Base-by-base conservation (phyloP, 2,329 filamentous ascomycete species). In the Mycosphaerelloides madeirae region DNA sequence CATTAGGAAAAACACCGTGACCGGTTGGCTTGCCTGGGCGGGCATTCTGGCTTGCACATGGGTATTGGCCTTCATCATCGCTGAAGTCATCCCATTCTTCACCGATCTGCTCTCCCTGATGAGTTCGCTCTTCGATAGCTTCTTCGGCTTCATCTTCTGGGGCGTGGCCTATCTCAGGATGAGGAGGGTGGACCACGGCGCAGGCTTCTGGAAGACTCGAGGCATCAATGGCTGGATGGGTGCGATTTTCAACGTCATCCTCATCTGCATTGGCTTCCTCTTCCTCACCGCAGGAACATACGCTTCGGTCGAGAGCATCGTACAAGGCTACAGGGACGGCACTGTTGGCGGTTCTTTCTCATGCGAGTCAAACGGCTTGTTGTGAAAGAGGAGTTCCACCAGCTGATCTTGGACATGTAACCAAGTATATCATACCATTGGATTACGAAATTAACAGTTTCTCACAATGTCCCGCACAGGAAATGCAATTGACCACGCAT, bases 61-160 rank as follows among this genome's bases (percentile, higher is more conserved):
- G 90, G 68, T 91, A n/a, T 56, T 84, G n/a, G 89, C 88, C 6
- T 95, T 95, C 66, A 80, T 95, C 62, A 91, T 96, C 56, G 86
- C 90, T 1, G 86, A 95, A 64, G 83, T 95, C 35, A 95, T 96
- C 59, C 89, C 89, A 0, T 95, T 95, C 76, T 95, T 96, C 71
- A 84, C 82, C 7, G 88, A 88, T 49, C 71, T 77, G 53, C 66
- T 78, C n/a, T 82, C 81, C 3, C 73, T 88, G 49, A 86, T 89
- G 83, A 85, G 82, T n/a, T 87, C 87, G 3, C 77, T 95, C 1
- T 95, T 95, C 62, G 88, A 95, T 68, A 91, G 85, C 42, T 91
- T 89, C 75, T 91, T 91, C 59, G 90, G 90, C 18, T 96, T 95
- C 73, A 95, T 95, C 61, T 96, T 95, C 73, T 96, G 86, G 86